Evolutionary conservation across 495 filamentous ascomycete species (phyloP).

Genomic region (Aspergillus wentii): DNA sequence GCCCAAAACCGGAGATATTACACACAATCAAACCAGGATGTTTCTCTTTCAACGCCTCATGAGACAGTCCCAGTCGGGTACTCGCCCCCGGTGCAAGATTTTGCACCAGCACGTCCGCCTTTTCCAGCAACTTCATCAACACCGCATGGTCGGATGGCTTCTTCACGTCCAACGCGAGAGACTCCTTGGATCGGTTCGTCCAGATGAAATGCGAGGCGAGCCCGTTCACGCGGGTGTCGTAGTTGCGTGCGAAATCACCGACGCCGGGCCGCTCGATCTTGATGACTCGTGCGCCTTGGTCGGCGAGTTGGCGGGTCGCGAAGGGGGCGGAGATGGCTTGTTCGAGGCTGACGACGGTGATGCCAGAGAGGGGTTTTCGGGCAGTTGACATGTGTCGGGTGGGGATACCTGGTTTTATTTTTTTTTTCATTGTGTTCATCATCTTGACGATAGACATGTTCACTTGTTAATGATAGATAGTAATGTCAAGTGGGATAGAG

Average conservation of each 20-base stretch:
- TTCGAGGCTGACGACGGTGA: slow-evolving; percentile 48
- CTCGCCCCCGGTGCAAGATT: slow-evolving; percentile 47
- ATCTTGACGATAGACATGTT: no score
- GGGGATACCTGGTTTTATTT: no score
- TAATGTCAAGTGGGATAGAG: no score
- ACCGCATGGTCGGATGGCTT: slow-evolving; percentile 30
- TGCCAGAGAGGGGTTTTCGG: slow-evolving; percentile 39
- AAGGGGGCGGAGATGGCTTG: slow-evolving; percentile 51
- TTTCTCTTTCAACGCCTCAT: slow-evolving; percentile 30
- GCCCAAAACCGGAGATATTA: slow-evolving; percentile 48
- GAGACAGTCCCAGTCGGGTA: slow-evolving; percentile 41
- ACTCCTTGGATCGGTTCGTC: slow-evolving; percentile 50
- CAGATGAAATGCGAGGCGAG: slow-evolving; percentile 48
- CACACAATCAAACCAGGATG: slow-evolving; percentile 46
- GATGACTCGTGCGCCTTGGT: slow-evolving; percentile 48
- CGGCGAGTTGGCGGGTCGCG: slow-evolving; percentile 48
- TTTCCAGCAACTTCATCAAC: slow-evolving; percentile 38
- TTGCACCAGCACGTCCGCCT: slow-evolving; percentile 47
- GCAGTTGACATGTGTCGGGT: not conserved
- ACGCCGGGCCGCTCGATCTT: slow-evolving; percentile 45
- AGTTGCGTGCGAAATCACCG: slow-evolving; percentile 47
- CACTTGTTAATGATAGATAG: no score
- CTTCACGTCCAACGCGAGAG: slow-evolving; percentile 44
- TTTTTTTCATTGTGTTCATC: no score
- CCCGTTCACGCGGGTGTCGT: slow-evolving; percentile 44